A percentile compares a stretch with the other conserved stretches of the same genome.
phyloP scores from a whole-genome alignment of 805 yeast species.

The Wickerhamomyces mucosus region DNA sequence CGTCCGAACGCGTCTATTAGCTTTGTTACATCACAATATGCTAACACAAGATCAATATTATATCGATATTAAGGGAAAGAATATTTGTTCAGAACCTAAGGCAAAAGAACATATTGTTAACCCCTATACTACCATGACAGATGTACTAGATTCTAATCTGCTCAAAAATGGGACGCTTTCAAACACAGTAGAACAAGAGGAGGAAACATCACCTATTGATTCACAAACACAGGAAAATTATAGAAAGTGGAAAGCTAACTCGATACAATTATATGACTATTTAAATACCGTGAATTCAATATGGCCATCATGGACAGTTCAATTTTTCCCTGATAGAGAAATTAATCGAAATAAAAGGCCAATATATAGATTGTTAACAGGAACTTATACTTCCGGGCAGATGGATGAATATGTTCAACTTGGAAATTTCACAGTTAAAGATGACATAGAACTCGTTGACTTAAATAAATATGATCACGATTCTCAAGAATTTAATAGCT shows the following conservation, averaged over 20 bases:
- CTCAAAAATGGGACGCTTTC: too few relatives aligned
- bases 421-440: conserved; percentile 22
- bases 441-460: conserved; percentile 11
- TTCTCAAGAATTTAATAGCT: conserved; percentile 23
- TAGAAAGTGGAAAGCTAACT: conserved; percentile 66
- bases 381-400: conserved; percentile 56
- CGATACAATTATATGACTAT: conserved; percentile 66
- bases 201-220: conserved; percentile 3
- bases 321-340: conserved; percentile 50
- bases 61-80: too few relatives aligned
- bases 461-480: conserved; percentile 28
- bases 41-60: too few relatives aligned
- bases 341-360: conserved; percentile 11
- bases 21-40: too few relatives aligned
- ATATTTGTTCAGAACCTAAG: too few relatives aligned
- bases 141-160: too few relatives aligned
- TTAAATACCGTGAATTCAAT: conserved; percentile 58
- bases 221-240: conserved; percentile 17
- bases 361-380: conserved; percentile 41
- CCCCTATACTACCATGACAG: too few relatives aligned
- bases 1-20: too few relatives aligned
- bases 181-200: background rate
- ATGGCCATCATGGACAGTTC: conserved; percentile 64
- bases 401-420: conserved; percentile 39
- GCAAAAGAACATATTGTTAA: too few relatives aligned